Percentiles rank a stretch among this genome's conserved stretches.
These are phyloP conservation scores for Coemansia sp. DNA, from an alignment of 192 early-diverging fungal genomes.

Conservation along the genomic window DNA sequence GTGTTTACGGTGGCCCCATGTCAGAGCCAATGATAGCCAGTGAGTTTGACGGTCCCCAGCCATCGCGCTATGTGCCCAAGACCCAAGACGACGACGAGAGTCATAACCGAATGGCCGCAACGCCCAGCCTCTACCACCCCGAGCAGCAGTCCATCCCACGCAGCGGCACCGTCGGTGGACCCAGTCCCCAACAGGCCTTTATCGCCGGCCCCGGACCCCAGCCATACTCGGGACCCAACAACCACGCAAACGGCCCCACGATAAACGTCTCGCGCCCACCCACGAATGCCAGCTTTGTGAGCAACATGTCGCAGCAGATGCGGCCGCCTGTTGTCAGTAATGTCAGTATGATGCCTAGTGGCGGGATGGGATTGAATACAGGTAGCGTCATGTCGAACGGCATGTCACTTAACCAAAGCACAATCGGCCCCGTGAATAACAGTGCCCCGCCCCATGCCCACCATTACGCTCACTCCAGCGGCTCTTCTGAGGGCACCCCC, in stretches of 20 bases:
- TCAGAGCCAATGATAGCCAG: background rate
- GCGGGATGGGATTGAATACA: background rate
- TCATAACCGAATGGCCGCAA: background rate
- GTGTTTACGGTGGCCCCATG: background rate
- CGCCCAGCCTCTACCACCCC: background rate
- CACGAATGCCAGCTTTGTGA: background rate
- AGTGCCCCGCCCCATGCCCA: background rate
- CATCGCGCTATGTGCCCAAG: constrained; percentile 12
- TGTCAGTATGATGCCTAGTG: background rate
- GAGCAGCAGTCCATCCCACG: background rate
- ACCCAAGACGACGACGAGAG: background rate
- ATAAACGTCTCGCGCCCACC: background rate
- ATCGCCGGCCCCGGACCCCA: background rate
- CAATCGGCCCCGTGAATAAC: background rate
- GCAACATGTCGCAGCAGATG: constrained; percentile 7
- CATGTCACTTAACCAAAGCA: background rate
- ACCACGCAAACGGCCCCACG: background rate
- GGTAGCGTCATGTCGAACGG: background rate
- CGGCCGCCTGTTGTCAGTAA: background rate
- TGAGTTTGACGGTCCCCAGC: constrained; percentile 17
- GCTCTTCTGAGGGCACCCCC: background rate
- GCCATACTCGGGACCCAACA: background rate
- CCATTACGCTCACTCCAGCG: background rate
- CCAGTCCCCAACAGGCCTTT: background rate
- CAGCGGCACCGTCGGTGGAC: background rate